These are phyloP conservation scores for Dactylonectria estremocensis DNA, from an alignment of 2,329 filamentous ascomycete species.

Conservation along the genomic window DNA sequence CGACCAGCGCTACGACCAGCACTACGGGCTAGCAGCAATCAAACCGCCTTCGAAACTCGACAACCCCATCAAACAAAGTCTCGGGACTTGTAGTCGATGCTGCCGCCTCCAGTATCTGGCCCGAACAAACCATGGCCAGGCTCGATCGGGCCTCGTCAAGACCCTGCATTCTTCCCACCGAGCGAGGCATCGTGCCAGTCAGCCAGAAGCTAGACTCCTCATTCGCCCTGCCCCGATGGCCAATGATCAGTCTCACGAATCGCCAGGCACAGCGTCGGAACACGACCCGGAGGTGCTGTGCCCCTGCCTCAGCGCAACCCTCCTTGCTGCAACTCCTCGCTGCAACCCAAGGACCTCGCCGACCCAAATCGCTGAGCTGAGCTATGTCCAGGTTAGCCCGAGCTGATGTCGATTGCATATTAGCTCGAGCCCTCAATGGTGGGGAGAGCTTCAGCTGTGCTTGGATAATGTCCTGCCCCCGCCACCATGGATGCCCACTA, in stretches of 20 bases:
- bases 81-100: slow-evolving; percentile 2
- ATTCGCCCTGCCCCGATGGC: background rate
- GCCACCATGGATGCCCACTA: background rate
- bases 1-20: too few relatives aligned
- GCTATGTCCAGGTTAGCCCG: background rate
- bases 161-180: background rate
- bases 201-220: background rate
- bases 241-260: slow-evolving; percentile 1
- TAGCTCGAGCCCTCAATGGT: slow-evolving; percentile 13
- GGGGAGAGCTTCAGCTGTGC: slow-evolving; percentile 29
- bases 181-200: background rate
- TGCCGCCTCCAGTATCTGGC: background rate
- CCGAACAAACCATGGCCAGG: background rate
- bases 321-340: slow-evolving; percentile 2
- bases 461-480: slow-evolving; percentile 12
- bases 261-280: background rate
- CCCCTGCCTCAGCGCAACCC: background rate
- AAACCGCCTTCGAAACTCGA: background rate
- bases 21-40: too few relatives aligned
- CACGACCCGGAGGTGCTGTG: background rate
- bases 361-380: slow-evolving; percentile 3
- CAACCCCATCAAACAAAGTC: background rate
- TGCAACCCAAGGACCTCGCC: slow-evolving; percentile 6
- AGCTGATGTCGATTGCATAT: slow-evolving; percentile 10
- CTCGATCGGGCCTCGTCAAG: background rate